phyloP scores from a whole-genome alignment of 495 filamentous ascomycete species.

The Penicillium lagena region DNA sequence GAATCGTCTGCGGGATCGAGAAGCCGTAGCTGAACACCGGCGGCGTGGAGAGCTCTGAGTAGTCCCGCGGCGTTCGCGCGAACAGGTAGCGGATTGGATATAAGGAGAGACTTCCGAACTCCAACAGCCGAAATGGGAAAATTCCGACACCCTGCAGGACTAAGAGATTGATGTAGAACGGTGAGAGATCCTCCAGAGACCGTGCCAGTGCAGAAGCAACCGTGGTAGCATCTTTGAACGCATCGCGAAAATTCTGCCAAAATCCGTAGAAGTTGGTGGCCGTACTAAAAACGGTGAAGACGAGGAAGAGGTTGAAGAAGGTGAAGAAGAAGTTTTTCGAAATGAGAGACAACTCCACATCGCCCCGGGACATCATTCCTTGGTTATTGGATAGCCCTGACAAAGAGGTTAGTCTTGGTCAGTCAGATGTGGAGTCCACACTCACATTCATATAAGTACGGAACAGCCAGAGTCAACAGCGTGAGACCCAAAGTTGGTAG shows the following conservation, averaged over 20 bases:
- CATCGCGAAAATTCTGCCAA: slow-evolving; percentile 61
- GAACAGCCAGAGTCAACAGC: slow-evolving; percentile 79
- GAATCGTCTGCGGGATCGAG: slow-evolving; percentile 84
- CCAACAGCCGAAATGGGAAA: slow-evolving; percentile 85
- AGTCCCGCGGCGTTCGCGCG: slow-evolving; percentile 89
- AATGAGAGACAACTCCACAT: slow-evolving; percentile 91
- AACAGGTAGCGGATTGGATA: slow-evolving; percentile 74
- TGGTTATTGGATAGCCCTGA: slow-evolving; percentile 74
- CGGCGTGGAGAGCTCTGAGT: slow-evolving; percentile 74
- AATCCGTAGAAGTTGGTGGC: slow-evolving; percentile 64
- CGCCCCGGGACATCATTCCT: slow-evolving; percentile 89
- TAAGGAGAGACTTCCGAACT: slow-evolving; percentile 78
- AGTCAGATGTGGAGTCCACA: background rate
- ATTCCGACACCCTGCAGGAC: slow-evolving; percentile 88
- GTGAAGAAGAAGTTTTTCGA: slow-evolving; percentile 99
- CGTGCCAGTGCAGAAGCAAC: slow-evolving; percentile 70
- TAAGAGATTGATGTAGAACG: slow-evolving; percentile 93
- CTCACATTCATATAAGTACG: slow-evolving; percentile 88
- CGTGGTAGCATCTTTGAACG: slow-evolving; percentile 68
- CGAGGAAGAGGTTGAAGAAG: slow-evolving; percentile 97
- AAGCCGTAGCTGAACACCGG: slow-evolving; percentile 93
- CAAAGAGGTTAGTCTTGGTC: slow-evolving; percentile 3
- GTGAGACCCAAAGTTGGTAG: slow-evolving; percentile 80
- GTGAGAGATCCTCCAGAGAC: slow-evolving; percentile 63
- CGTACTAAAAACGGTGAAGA: slow-evolving; percentile 88